Evolutionary conservation across 1,284 basidiomycete species (phyloP).

Genomic region (Ganoderma lucidum): DNA sequence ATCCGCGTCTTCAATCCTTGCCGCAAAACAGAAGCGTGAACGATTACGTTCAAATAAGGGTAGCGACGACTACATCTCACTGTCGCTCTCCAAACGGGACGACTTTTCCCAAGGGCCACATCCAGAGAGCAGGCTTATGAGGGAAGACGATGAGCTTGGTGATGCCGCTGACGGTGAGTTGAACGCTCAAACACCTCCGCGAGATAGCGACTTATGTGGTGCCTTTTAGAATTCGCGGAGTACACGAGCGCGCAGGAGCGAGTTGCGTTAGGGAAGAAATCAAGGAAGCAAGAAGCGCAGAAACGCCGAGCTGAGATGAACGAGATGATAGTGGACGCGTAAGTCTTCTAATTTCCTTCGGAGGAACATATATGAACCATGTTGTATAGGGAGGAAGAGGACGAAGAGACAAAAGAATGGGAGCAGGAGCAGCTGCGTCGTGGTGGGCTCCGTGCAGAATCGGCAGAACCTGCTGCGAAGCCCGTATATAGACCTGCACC

Average conservation of each 20-base stretch:
- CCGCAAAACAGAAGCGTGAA: constrained; percentile 84
- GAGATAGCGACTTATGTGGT: not conserved
- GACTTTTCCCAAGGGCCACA: constrained; percentile 78
- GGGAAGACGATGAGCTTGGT: constrained; percentile 91
- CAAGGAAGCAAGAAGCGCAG: constrained; percentile 77
- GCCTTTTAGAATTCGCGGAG: constrained; percentile 78
- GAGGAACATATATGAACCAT: not conserved
- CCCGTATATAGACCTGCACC: constrained; percentile 76
- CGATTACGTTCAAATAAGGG: constrained; percentile 55
- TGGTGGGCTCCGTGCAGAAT: constrained; percentile 61
- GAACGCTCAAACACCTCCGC: not conserved
- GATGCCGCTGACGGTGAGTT: constrained; percentile 90
- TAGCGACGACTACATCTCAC: constrained; percentile 84
- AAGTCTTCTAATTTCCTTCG: constrained; percentile 41
- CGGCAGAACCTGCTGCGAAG: constrained; percentile 48
- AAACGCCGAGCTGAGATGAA: constrained; percentile 80
- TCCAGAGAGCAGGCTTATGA: constrained; percentile 85
- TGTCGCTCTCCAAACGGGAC: constrained; percentile 68
- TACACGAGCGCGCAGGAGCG: constrained; percentile 90
- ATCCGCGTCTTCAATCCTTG: constrained; percentile 77
- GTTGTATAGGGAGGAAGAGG: constrained; percentile 73
- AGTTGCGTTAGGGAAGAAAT: constrained; percentile 88
- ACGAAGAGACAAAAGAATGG: constrained; percentile 93
- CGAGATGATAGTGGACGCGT: constrained; percentile 90
- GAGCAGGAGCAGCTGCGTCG: constrained; percentile 87